These are phyloP conservation scores for Termitomyces bulborhizus DNA, from an alignment of 768 basidiomycete species.

Conservation along the genomic window DNA sequence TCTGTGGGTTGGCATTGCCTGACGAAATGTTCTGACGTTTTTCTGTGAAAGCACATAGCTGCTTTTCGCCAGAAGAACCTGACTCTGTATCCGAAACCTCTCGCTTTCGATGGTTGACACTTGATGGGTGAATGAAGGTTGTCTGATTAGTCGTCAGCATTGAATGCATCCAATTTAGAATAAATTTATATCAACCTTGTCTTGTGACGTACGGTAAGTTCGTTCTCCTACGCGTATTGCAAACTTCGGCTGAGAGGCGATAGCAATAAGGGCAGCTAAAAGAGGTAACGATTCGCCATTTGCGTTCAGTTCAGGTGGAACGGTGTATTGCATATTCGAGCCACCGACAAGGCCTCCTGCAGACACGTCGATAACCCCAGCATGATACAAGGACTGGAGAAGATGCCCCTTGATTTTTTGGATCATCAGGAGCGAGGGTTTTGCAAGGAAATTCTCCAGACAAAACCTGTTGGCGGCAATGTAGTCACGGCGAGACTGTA, in stretches of 20 bases:
- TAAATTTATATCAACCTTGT: slow-evolving; percentile 55
- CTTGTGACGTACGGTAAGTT: slow-evolving; percentile 66
- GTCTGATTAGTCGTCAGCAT: slow-evolving; percentile 32
- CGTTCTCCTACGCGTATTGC: slow-evolving; percentile 69
- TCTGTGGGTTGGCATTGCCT: slow-evolving; percentile 44
- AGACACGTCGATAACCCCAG: slow-evolving; percentile 78
- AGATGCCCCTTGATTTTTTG: slow-evolving; percentile 77
- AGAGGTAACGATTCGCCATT: slow-evolving; percentile 74
- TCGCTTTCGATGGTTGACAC: slow-evolving; percentile 74
- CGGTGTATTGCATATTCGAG: slow-evolving; percentile 28
- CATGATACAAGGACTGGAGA: slow-evolving; percentile 66
- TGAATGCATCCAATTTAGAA: background rate
- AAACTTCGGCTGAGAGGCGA: slow-evolving; percentile 88
- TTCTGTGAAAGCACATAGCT: slow-evolving; percentile 77
- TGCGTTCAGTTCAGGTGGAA: slow-evolving; percentile 63
- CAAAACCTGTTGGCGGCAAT: slow-evolving; percentile 68
- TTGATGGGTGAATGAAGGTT: slow-evolving; percentile 78
- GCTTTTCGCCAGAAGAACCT: slow-evolving; percentile 45
- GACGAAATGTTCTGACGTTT: slow-evolving; percentile 72
- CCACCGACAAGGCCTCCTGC: slow-evolving; percentile 49
- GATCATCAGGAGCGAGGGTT: slow-evolving; percentile 76
- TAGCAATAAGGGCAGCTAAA: slow-evolving; percentile 76
- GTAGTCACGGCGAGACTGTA: slow-evolving; percentile 65
- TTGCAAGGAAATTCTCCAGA: slow-evolving; percentile 81
- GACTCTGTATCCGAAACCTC: slow-evolving; percentile 23